phyloP scores from a whole-genome alignment of 1,284 basidiomycete species.

The Fistulina hepatica region DNA sequence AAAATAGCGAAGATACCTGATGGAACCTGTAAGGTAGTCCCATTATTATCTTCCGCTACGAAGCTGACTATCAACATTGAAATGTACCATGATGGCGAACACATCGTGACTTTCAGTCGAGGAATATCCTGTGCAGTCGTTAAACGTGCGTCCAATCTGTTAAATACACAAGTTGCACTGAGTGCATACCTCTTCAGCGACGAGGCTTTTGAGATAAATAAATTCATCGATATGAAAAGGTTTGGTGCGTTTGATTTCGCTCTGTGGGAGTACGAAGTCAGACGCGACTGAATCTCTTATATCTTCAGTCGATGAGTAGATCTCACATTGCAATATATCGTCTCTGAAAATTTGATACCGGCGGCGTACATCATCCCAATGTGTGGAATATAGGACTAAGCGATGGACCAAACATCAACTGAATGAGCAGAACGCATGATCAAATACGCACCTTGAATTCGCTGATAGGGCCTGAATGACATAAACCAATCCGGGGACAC shows the following conservation, averaged over 20 bases:
- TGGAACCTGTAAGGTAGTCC: too few species aligned
- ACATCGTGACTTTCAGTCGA: slow-evolving; percentile 66
- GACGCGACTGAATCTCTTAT: too few species aligned
- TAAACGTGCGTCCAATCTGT: background rate
- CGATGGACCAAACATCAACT: slow-evolving; percentile 2
- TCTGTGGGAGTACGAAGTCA: too few species aligned
- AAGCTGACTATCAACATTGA: too few species aligned
- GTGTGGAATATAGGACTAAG: slow-evolving; percentile 39
- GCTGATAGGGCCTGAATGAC: slow-evolving; percentile 26
- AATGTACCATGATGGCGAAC: slow-evolving; percentile 68
- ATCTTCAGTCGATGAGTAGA: too few species aligned
- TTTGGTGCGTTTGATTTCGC: slow-evolving; percentile 50
- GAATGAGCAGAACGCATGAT: background rate
- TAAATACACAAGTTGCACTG: too few species aligned
- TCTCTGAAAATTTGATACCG: too few species aligned
- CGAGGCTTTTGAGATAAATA: slow-evolving; percentile 43
- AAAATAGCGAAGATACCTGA: too few species aligned
- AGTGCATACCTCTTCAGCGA: slow-evolving; percentile 43
- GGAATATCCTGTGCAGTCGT: slow-evolving; percentile 38
- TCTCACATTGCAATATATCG: too few species aligned
- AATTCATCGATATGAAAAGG: slow-evolving; percentile 58
- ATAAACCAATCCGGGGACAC: too few species aligned
- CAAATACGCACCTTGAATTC: slow-evolving; percentile 29
- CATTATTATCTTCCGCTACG: too few species aligned
- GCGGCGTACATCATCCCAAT: slow-evolving; percentile 27